phyloP scores from a whole-genome alignment of 2,329 filamentous ascomycete genomes.

The Raffaelea albimanens region DNA sequence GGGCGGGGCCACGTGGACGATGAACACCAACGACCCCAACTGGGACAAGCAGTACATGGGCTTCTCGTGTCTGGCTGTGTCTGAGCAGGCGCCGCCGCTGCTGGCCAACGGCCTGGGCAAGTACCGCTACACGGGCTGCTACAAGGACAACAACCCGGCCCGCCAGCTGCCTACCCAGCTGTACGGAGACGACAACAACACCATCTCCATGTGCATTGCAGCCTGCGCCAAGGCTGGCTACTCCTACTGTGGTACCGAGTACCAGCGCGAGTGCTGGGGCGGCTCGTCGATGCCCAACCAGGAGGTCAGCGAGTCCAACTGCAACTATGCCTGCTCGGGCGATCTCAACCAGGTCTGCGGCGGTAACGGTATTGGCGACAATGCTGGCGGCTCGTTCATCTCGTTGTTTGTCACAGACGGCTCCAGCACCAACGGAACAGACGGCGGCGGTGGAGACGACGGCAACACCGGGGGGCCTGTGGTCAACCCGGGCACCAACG shows the following conservation, averaged over 20 bases:
- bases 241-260: conserved; percentile 38
- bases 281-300: conserved; percentile 35
- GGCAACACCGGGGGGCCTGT: conserved; percentile 14
- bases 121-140: conserved; percentile 48
- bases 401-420: conserved; percentile 35
- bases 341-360: conserved; percentile 42
- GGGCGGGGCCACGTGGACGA: conserved; percentile 40
- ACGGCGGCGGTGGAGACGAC: conserved; percentile 2
- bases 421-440: conserved; percentile 9
- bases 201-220: conserved; percentile 34
- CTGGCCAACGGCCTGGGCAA: conserved; percentile 30
- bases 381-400: conserved; percentile 29
- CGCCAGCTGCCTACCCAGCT: conserved; percentile 37
- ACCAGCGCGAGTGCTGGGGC: conserved; percentile 44
- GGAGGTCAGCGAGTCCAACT: conserved; percentile 34
- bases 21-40: conserved; percentile 45
- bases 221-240: conserved; percentile 27
- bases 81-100: conserved; percentile 43
- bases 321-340: conserved; percentile 42
- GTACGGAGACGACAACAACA: conserved; percentile 29
- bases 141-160: conserved; percentile 44
- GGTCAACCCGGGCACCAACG: conserved; percentile 24
- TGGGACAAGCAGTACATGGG: conserved; percentile 42
- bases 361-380: conserved; percentile 32
- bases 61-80: conserved; percentile 41